These are phyloP conservation scores for Nepenthes mirabilis DNA, from an alignment of 148 eudicot species.

Conservation along the genomic window DNA sequence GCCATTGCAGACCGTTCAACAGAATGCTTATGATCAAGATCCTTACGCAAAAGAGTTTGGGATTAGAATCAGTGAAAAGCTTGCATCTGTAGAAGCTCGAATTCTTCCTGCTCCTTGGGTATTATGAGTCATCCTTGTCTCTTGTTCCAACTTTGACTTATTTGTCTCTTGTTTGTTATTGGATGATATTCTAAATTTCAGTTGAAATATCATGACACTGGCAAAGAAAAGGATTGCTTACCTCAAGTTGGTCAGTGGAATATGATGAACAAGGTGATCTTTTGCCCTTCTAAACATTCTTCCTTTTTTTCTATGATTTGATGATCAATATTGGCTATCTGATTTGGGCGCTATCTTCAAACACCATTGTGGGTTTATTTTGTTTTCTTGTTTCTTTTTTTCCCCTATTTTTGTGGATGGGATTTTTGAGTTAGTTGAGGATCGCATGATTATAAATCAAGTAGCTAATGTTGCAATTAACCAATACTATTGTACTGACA, in stretches of 20 bases:
- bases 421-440: too few relatives aligned
- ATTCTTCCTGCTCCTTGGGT: conserved; percentile 85
- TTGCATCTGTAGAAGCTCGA: conserved; percentile 57
- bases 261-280: conserved; percentile 61
- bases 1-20: conserved; percentile 44
- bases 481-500: too few relatives aligned
- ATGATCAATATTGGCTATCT: too few relatives aligned
- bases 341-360: too few relatives aligned
- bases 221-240: conserved; percentile 59
- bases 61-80: conserved; percentile 44
- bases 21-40: conserved; percentile 54
- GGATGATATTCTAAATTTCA: conserved; percentile 10
- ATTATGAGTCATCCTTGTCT: not conserved
- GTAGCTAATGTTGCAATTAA: too few relatives aligned
- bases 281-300: not conserved
- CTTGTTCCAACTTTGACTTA: not conserved
- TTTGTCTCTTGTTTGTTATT: not conserved
- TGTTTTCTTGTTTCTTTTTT: too few relatives aligned
- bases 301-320: not conserved
- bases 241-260: conserved; percentile 83
- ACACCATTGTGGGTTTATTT: too few relatives aligned
- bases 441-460: too few relatives aligned
- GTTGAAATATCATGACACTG: conserved; percentile 67
- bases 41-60: conserved; percentile 68
- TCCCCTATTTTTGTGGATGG: too few relatives aligned